These are phyloP conservation scores for Sarcocystis neurona DNA, from an alignment of 169 alveolate genomes.

Conservation along the genomic window DNA sequence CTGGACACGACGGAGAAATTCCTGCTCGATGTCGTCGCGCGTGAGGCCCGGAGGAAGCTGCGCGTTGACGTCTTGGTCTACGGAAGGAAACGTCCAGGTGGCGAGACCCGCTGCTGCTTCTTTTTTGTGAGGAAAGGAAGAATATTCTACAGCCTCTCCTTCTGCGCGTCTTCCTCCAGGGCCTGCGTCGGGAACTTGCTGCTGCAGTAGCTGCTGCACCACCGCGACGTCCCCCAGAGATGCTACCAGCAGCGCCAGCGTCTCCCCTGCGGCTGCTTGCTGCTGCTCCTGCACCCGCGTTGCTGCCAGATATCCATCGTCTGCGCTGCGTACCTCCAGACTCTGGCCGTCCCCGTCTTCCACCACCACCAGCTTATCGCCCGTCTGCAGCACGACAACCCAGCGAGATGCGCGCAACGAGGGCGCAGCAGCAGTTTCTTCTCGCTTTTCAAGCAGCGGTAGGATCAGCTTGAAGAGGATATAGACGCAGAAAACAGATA, in stretches of 20 bases:
- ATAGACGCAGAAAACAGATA: no score
- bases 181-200: background rate
- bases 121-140: no score
- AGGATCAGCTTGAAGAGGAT: no score
- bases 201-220: background rate
- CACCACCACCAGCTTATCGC: slow-evolving; percentile 51
- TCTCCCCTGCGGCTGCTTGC: slow-evolving; percentile 42
- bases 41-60: slow-evolving; percentile 29
- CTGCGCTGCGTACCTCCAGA: slow-evolving; percentile 75
- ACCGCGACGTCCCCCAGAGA: slow-evolving; percentile 26
- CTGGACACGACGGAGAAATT: background rate
- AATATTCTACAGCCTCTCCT: no score
- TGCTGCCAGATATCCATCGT: slow-evolving; percentile 66
- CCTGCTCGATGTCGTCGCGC: background rate
- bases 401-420: background rate
- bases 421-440: background rate
- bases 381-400: slow-evolving; percentile 7
- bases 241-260: slow-evolving; percentile 38
- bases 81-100: slow-evolving; percentile 25
- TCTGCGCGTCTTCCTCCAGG: background rate
- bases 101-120: background rate
- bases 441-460: no score
- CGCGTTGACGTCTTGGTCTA: slow-evolving; percentile 44
- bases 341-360: slow-evolving; percentile 75
- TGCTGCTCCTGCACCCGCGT: slow-evolving; percentile 12